phyloP scores from a whole-genome alignment of 305 asterid genomes.

The Fraxinus floribunda region DNA sequence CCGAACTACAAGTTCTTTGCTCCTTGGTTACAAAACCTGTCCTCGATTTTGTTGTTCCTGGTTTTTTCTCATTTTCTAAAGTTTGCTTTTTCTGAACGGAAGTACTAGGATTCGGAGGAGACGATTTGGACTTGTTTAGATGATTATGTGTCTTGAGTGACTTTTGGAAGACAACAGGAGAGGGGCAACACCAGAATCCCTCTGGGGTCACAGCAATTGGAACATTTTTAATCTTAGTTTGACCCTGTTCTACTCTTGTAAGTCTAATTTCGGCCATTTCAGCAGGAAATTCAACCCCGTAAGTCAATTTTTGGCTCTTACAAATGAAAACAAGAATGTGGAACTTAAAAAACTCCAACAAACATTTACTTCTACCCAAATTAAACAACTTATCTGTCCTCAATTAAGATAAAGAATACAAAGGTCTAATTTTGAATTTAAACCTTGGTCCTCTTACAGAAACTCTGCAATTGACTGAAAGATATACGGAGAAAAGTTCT shows the following conservation, averaged over 20 bases:
- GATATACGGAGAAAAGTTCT: neutral
- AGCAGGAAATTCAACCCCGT: no score
- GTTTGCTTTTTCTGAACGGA: neutral
- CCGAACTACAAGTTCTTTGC: slow-evolving; percentile 38
- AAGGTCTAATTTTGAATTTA: no score
- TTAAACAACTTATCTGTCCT: no score
- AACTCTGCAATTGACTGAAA: neutral
- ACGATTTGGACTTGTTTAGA: neutral
- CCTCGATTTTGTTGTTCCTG: slow-evolving; percentile 34
- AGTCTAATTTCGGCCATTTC: no score
- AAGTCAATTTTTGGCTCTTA: no score
- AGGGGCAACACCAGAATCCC: neutral
- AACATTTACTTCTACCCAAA: no score
- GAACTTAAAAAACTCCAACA: no score
- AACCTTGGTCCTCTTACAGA: no score
- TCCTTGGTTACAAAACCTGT: slow-evolving; percentile 36
- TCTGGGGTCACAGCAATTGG: neutral
- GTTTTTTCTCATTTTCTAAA: no score
- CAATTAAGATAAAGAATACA: no score
- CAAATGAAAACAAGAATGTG: no score
- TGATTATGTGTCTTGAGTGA: neutral
- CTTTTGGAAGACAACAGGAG: neutral
- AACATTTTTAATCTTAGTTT: neutral
- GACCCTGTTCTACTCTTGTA: no score
- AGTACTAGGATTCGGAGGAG: neutral